Evolutionary conservation across 2,329 filamentous ascomycete genomes (phyloP).

Genomic region (Nannizziopsis arthrosporioides): DNA sequence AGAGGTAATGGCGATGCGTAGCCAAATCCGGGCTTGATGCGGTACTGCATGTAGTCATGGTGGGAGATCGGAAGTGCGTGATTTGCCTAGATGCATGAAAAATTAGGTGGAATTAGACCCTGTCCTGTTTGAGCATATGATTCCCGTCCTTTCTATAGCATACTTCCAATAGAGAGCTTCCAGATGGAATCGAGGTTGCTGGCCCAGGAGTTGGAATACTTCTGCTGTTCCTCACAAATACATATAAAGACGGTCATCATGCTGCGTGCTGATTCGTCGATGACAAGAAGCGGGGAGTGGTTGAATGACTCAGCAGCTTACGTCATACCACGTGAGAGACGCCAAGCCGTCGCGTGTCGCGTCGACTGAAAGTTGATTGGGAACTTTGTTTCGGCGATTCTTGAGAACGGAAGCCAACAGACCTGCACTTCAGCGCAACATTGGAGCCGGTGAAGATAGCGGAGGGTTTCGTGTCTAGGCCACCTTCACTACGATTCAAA

Average conservation of each 20-base stretch:
- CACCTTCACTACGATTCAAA: not conserved
- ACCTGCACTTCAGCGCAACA: not conserved
- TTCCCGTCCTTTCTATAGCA: too few species aligned
- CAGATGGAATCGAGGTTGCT: too few species aligned
- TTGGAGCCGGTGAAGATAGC: too few species aligned
- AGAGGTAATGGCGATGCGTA: constrained; percentile 46
- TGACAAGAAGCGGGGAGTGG: not conserved
- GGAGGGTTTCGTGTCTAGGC: not conserved
- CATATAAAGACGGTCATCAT: too few species aligned
- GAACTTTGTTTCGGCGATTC: not conserved
- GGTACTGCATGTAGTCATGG: constrained; percentile 5
- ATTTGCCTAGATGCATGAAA: not conserved
- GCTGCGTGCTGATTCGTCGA: too few species aligned
- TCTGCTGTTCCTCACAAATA: too few species aligned
- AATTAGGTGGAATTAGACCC: too few species aligned
- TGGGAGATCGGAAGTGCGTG: too few species aligned
- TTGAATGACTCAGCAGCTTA: not conserved
- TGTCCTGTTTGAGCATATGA: too few species aligned
- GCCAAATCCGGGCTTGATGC: constrained; percentile 15
- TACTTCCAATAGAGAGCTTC: too few species aligned
- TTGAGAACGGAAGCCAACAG: not conserved
- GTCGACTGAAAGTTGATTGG: not conserved
- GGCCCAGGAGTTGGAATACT: too few species aligned
- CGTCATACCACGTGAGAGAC: too few species aligned
- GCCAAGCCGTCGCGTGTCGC: not conserved